Base-by-base conservation (phyloP, 139 green algal species). In the Zygnema cylindricum region DNA sequence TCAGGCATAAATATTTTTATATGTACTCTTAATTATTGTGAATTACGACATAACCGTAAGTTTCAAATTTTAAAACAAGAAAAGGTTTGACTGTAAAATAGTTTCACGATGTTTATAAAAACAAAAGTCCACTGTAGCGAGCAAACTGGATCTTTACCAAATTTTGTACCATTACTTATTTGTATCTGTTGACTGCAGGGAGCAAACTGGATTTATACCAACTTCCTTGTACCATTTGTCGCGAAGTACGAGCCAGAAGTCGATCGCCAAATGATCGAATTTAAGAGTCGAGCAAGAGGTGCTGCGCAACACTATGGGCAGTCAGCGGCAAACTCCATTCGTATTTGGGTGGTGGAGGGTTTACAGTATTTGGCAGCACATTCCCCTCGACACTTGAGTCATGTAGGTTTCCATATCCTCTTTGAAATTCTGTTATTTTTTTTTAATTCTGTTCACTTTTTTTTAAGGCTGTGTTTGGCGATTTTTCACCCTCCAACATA, bases 241-340 rank as follows among this genome's bases (percentile, higher is more conserved):
- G 2, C 30, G 33, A 38, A 87, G 81, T 43, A 87, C 36, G 43
- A 87, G 81, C 43, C 81, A 11, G 49, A 79, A 22, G 82, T 87
- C 49, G 81, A 87, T 69, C 43, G 81, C 21, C 81, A 41, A 42
- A 42, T 87, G 36, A 35, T 3, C 36, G 81, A 87, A 39, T 33
- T 79, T 11, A 38, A 2, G 7, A 87, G 43, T 63, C 33, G 36
- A 33, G 43, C 81, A 23, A 2, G 25, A 30, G 81, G 82, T 39
- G 25, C 76, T 38, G 43, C 25, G 2, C 7, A 30, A 3, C 40
- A 87, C 3, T 87, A 87, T 16, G 75, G 81, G 81, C 39, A 33
- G 81, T 63, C 49, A 25, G 49, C 49, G 49, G 49, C 49, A 25
- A 63, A 63, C 7, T 7, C 49, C 49, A 63, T 63, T 7, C 49